Conservation (phyloP, 352 stramenopile genomes). For the Phytophthora ramorum region DNA sequence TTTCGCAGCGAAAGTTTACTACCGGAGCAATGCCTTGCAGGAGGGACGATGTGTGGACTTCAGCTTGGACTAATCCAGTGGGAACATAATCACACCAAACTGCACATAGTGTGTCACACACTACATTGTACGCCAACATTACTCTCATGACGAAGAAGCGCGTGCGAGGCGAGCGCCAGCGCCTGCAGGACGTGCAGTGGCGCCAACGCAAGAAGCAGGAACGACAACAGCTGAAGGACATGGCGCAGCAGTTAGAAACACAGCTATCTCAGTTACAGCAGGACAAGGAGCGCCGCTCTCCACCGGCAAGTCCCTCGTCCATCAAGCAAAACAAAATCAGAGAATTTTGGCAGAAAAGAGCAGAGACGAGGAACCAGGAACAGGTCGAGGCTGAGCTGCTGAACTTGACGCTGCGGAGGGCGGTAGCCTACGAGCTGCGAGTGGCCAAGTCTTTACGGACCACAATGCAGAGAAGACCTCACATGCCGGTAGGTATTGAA, state of each 20-base stretch:
- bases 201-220: conserved; percentile 21
- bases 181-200: conserved; percentile 9
- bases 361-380: conserved; percentile 5
- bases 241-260: conserved; percentile 6
- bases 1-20: too few relatives aligned
- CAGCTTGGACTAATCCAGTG: neutral
- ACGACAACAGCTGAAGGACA: conserved; percentile 7
- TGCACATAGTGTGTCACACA: neutral
- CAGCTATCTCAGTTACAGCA: conserved; percentile 14
- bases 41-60: too few relatives aligned
- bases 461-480: conserved; percentile 14
- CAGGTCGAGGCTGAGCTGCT: conserved; percentile 16
- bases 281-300: neutral
- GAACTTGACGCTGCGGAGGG: conserved; percentile 14
- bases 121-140: too few relatives aligned
- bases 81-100: neutral
- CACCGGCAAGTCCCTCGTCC: neutral
- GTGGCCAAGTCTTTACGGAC: conserved; percentile 15
- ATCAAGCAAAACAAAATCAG: neutral
- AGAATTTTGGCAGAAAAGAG: conserved; percentile 6
- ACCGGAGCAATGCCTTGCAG: too few relatives aligned
- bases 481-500: conserved; percentile 1
- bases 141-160: conserved; percentile 5
- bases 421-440: conserved; percentile 9
- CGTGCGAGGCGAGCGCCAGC: conserved; percentile 16